Evolutionary conservation across 2,329 filamentous ascomycete species (phyloP).

Genomic region (Cladosporium cucumerinum): DNA sequence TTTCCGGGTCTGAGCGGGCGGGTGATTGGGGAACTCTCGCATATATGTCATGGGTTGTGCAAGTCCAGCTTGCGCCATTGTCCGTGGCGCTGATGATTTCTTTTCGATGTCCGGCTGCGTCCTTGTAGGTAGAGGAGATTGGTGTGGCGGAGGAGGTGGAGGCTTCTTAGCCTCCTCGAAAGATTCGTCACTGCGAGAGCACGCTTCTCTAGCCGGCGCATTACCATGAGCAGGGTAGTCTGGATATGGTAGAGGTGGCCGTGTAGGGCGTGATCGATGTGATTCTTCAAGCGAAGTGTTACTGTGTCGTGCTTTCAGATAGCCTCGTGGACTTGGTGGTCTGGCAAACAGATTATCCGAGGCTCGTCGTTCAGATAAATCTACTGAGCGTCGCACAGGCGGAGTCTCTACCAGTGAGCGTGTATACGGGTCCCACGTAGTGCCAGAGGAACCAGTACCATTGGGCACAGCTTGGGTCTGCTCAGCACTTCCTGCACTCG

Average conservation of each 20-base stretch:
- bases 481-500: constrained; percentile 21
- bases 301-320: constrained; percentile 21
- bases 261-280: constrained; percentile 14
- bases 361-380: constrained; percentile 20
- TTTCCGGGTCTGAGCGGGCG: constrained; percentile 32
- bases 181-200: constrained; percentile 29
- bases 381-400: constrained; percentile 6
- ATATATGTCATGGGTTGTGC: constrained; percentile 39
- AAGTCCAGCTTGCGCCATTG: constrained; percentile 22
- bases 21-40: constrained; percentile 48
- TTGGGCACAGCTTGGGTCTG: constrained; percentile 2
- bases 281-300: constrained; percentile 22
- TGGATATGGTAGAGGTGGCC: constrained; percentile 30
- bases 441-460: neutral
- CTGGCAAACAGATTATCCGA: constrained; percentile 27
- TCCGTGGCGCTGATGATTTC: constrained; percentile 15
- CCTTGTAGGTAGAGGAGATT: constrained; percentile 15
- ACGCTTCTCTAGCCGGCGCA: constrained; percentile 26
- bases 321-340: constrained; percentile 33
- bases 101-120: neutral
- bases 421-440: constrained; percentile 35
- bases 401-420: constrained; percentile 30
- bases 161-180: constrained; percentile 27
- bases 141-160: constrained; percentile 28
- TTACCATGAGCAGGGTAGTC: constrained; percentile 27